Percentiles rank a stretch among this genome's conserved stretches.
These are phyloP conservation scores for Globisporangium nunn DNA, from an alignment of 352 stramenopile species.

Conservation along the genomic window DNA sequence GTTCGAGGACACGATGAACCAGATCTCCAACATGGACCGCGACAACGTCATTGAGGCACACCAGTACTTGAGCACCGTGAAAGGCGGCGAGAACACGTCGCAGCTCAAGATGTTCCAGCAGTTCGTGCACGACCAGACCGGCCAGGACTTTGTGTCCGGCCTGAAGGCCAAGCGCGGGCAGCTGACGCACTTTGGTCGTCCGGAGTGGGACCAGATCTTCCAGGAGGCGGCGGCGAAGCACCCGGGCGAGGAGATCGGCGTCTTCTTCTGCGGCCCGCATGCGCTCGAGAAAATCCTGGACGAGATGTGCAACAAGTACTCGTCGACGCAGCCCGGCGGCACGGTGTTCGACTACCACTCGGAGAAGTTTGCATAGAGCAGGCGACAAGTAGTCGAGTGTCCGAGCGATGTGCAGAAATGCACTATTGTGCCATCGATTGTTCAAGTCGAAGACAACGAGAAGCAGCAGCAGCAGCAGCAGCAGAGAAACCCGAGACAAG, in stretches of 20 bases:
- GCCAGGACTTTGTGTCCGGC: slow-evolving; percentile 68
- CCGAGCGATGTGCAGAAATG: background rate
- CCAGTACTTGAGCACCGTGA: slow-evolving; percentile 78
- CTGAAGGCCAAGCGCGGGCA: slow-evolving; percentile 50
- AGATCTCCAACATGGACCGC: slow-evolving; percentile 60
- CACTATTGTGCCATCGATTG: no score
- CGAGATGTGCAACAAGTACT: slow-evolving; percentile 49
- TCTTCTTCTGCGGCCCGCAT: slow-evolving; percentile 76
- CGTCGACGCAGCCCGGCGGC: slow-evolving; percentile 12
- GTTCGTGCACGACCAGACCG: slow-evolving; percentile 58
- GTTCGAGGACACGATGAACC: slow-evolving; percentile 82
- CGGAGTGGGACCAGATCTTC: slow-evolving; percentile 54
- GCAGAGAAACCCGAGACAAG: no score
- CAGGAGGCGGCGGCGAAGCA: slow-evolving; percentile 16
- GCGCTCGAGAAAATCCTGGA: slow-evolving; percentile 45
- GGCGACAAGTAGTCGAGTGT: slow-evolving; percentile 18
- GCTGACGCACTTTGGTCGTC: slow-evolving; percentile 65
- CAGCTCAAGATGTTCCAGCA: slow-evolving; percentile 62
- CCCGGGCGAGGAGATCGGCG: slow-evolving; percentile 45
- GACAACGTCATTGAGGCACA: slow-evolving; percentile 74
- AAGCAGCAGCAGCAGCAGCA: no score
- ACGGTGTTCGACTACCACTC: slow-evolving; percentile 56
- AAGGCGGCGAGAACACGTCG: slow-evolving; percentile 39
- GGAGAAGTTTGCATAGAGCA: slow-evolving; percentile 32
- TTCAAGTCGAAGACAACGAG: no score